Conservation (phyloP, 305 asterid species). For the Vinca major region DNA sequence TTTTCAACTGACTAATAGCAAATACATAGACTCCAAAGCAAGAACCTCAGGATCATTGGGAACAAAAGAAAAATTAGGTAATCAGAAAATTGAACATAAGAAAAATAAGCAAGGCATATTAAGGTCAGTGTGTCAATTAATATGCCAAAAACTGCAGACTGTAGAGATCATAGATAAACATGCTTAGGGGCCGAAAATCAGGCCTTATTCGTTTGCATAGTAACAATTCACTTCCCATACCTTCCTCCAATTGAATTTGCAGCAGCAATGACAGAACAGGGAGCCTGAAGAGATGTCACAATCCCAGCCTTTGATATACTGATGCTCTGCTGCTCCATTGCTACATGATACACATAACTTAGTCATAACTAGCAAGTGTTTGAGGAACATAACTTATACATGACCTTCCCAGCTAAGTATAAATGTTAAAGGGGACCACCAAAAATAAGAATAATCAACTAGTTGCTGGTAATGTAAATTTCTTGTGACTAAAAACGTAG, state of each 20-base stretch:
- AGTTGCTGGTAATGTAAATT: too few species aligned
- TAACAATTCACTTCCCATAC: constrained; percentile 48
- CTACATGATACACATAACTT: too few species aligned
- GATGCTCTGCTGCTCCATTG: constrained; percentile 98
- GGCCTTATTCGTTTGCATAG: constrained; percentile 40
- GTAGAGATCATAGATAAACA: neutral
- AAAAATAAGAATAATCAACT: too few species aligned
- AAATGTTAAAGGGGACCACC: too few species aligned
- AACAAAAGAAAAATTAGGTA: neutral
- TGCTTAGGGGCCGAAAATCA: neutral
- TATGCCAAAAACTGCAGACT: neutral
- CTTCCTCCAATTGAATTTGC: constrained; percentile 98
- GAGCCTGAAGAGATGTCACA: constrained; percentile 91
- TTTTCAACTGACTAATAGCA: neutral
- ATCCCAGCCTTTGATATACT: constrained; percentile 99
- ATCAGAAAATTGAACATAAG: neutral
- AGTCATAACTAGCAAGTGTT: too few species aligned
- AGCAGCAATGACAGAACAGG: constrained; percentile 94
- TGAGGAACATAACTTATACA: too few species aligned
- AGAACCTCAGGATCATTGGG: constrained; percentile 67
- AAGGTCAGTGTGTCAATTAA: neutral
- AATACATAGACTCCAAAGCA: constrained; percentile 16
- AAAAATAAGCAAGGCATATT: neutral
- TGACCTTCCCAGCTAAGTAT: too few species aligned
- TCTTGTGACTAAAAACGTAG: too few species aligned